Evolutionary conservation across 495 filamentous ascomycete species (phyloP).

Genomic region (Aspergillus steynii): DNA sequence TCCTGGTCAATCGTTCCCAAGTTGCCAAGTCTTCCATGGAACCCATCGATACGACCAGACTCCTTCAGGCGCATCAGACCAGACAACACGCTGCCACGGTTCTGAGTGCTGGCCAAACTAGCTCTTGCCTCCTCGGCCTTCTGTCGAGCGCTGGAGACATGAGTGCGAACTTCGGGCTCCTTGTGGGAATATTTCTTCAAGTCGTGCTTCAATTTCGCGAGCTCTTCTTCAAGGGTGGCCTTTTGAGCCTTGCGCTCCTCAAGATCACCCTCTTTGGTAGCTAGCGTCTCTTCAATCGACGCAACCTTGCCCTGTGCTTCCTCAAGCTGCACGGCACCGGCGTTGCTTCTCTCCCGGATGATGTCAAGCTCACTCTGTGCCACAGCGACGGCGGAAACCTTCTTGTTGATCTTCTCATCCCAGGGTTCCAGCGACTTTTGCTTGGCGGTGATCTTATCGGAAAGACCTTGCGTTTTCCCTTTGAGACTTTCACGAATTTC

Average conservation of each 20-base stretch:
- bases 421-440: conserved; percentile 95
- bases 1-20: conserved; percentile 92
- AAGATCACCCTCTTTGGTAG: conserved; percentile 70
- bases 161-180: conserved; percentile 76
- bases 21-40: conserved; percentile 93
- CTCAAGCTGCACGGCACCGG: conserved; percentile 76
- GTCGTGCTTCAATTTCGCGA: conserved; percentile 65
- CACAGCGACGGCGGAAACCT: conserved; percentile 88
- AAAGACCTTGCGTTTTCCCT: conserved; percentile 92
- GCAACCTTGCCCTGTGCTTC: conserved; percentile 81
- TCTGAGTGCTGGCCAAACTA: conserved; percentile 84
- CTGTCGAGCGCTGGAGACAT: conserved; percentile 83
- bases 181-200: conserved; percentile 67
- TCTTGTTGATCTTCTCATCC: conserved; percentile 95
- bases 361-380: conserved; percentile 94
- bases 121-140: conserved; percentile 94
- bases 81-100: conserved; percentile 86
- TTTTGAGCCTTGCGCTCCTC: conserved; percentile 74
- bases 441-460: conserved; percentile 86
- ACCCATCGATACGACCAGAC: conserved; percentile 93
- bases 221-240: conserved; percentile 70
- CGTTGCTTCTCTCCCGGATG: conserved; percentile 80
- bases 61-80: conserved; percentile 94
- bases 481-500: conserved; percentile 81
- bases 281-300: conserved; percentile 66